Evolutionary conservation across 257 asterid species (phyloP).

Genomic region (Handroanthus guayacan): DNA sequence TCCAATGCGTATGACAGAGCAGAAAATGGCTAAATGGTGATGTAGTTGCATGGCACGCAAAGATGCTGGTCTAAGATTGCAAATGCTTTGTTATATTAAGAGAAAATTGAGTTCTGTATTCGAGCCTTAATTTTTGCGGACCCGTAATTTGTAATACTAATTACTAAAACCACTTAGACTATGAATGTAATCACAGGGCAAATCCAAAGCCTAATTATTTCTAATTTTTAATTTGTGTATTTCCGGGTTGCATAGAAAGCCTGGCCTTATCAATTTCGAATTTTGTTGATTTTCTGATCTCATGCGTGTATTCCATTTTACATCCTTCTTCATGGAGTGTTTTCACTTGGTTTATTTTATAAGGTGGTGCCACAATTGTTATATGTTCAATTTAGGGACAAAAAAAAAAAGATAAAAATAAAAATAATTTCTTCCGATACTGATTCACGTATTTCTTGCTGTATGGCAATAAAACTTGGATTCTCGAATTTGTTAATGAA

Average conservation of each 20-base stretch:
- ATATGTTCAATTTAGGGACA: too few relatives aligned
- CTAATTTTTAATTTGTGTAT: not conserved
- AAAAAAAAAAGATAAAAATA: too few relatives aligned
- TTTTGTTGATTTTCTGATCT: not conserved
- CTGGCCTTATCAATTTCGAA: not conserved
- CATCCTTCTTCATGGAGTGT: too few relatives aligned
- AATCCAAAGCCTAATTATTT: not conserved
- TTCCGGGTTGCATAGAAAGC: not conserved
- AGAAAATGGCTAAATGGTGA: slow-evolving; percentile 69
- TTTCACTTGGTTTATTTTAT: too few relatives aligned
- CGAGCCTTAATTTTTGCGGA: slow-evolving; percentile 15
- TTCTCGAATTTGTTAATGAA: too few relatives aligned
- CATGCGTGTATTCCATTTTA: too few relatives aligned
- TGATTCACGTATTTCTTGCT: too few relatives aligned
- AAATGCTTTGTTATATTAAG: not conserved
- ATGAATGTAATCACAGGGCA: not conserved
- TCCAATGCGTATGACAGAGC: slow-evolving; percentile 93
- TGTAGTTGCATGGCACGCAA: not conserved
- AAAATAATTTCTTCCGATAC: too few relatives aligned
- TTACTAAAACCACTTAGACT: too few relatives aligned
- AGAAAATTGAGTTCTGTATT: not conserved
- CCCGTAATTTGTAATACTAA: not conserved
- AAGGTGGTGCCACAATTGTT: too few relatives aligned
- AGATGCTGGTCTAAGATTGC: not conserved
- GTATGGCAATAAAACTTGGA: too few relatives aligned